A percentile compares a stretch with the other conserved stretches of the same genome.
phyloP scores from a whole-genome alignment of 176 grass and related monocot species.

The Bolboschoenus planiculmis region DNA sequence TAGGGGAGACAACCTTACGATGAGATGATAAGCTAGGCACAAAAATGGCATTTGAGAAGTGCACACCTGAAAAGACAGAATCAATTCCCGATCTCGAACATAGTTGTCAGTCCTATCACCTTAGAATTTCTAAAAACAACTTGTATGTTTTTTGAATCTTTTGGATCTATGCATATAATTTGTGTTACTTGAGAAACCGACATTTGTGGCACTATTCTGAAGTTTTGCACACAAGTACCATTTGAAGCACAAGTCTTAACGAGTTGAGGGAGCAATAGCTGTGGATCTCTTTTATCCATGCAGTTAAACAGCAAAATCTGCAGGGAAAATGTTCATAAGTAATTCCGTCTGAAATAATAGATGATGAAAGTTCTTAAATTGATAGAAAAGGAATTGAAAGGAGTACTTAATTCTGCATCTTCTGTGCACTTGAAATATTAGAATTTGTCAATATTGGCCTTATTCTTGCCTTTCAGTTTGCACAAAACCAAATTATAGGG shows the following conservation, averaged over 20 bases:
- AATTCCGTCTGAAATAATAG: neutral
- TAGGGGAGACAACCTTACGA: conserved; percentile 67
- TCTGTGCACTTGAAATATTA: neutral
- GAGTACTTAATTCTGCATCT: neutral
- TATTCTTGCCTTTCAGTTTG: neutral
- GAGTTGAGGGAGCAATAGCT: conserved; percentile 69
- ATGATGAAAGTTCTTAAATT: neutral
- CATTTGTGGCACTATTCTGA: neutral
- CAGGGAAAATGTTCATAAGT: conserved; percentile 9
- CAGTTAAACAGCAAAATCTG: conserved; percentile 98
- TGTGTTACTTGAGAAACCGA: neutral
- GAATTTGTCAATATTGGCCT: neutral
- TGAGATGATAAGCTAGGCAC: conserved; percentile 79
- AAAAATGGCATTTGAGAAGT: conserved; percentile 77
- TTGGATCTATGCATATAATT: neutral
- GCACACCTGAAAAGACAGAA: conserved; percentile 41
- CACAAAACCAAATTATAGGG: neutral
- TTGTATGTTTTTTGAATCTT: neutral
- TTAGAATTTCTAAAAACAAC: neutral
- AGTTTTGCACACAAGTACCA: conserved; percentile 27
- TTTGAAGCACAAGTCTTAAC: conserved; percentile 53
- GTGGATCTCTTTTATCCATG: conserved; percentile 94
- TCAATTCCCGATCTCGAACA: conserved; percentile 10
- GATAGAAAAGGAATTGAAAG: conserved; percentile 15
- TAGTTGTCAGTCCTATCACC: conserved; percentile 6